A percentile compares a stretch with the other conserved stretches of the same genome.
phyloP scores from a whole-genome alignment of 768 basidiomycete genomes.

The Hygrophorus russula region DNA sequence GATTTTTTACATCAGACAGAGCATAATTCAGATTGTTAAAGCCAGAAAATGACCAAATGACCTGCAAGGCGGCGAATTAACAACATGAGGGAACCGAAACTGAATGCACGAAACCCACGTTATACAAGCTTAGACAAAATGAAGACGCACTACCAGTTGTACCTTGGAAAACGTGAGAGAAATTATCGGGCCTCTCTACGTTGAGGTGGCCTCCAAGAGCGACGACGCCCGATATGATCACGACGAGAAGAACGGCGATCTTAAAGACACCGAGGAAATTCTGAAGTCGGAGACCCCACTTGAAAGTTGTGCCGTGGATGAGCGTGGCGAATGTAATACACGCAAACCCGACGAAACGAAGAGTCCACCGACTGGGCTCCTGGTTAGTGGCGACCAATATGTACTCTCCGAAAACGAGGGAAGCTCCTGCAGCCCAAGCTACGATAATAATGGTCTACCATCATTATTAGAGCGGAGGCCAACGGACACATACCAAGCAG shows the following conservation, averaged over 20 bases:
- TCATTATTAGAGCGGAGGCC: too few species aligned
- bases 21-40: constrained; percentile 64
- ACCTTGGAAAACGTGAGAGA: constrained; percentile 27
- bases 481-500: too few species aligned
- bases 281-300: constrained; percentile 48
- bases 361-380: constrained; percentile 17
- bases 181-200: constrained; percentile 19
- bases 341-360: constrained; percentile 24
- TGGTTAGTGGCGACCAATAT: constrained; percentile 19
- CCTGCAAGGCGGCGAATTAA: not conserved
- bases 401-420: constrained; percentile 52
- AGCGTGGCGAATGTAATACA: constrained; percentile 26
- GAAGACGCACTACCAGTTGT: constrained; percentile 35
- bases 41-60: constrained; percentile 38
- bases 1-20: constrained; percentile 51
- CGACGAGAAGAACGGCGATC: constrained; percentile 37
- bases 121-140: constrained; percentile 40
- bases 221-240: constrained; percentile 26
- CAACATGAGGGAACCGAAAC: not conserved
- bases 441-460: not conserved
- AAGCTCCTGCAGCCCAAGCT: constrained; percentile 33
- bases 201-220: constrained; percentile 12
- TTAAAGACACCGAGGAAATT: constrained; percentile 54
- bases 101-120: constrained; percentile 15
- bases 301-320: constrained; percentile 32